Base-by-base conservation (phyloP, 2,329 filamentous ascomycete species). In the Exophiala dermatitidis region DNA sequence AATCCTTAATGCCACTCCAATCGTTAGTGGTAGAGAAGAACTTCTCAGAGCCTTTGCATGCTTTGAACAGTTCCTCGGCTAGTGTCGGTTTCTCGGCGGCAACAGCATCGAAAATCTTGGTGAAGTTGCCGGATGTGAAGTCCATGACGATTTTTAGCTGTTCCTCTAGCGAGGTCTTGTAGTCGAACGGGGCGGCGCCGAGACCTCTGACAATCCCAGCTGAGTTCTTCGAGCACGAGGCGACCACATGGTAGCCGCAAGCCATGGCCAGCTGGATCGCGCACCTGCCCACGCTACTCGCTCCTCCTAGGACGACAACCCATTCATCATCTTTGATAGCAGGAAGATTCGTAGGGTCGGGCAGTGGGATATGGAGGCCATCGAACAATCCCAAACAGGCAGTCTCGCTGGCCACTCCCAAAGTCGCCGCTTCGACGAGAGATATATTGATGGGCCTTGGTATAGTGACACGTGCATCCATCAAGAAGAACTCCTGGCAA, bases 301-400 rank as follows among this genome's bases (percentile, higher is more conserved):
- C 62, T 26, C 67, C 68, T 30, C 67, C 67, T 38, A 68, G 63
- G 4, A 70, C 61, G 31, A 69, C 49, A 10, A 62, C 62, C 67
- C 67, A 69, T 19, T 19, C 19, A 58, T 67, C 65, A 26, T 60
- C 52, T 30, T 41, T 41, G n/a, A 48, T 34, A 3, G 54, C 41
- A 4, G 62, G 58, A 12, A 57, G 45, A 31, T 60, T 52, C 32
- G 59, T 52, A 2, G 56, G 40, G 36, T 63, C 59, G 28, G 60
- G 62, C 38, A 66, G 26, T 28, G 56, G 37, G 30, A 66, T 53
- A 19, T 60, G 48, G 30, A 66, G 56, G 34, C 60, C 59, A 29
- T 61, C 52, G 37, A 60, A 64, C 51, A 62, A 31, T 3, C 52
- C 61, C 19, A 67, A 49, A n/a, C 54, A 62, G 19, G 65, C 63